Evolutionary conservation across 1,284 basidiomycete genomes (phyloP).

Genomic region (Phylloporus sp.): DNA sequence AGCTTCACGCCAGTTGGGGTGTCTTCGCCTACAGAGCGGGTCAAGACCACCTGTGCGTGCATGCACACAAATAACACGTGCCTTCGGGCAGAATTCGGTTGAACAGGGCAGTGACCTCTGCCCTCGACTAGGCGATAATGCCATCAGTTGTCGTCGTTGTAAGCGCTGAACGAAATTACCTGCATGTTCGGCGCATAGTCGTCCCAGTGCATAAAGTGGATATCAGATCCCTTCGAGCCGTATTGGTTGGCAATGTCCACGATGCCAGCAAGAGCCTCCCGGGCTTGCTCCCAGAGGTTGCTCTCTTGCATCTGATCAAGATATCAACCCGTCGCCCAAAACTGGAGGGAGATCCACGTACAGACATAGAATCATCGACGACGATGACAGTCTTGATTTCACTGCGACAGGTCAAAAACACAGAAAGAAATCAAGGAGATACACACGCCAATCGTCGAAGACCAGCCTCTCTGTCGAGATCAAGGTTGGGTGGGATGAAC

Average conservation of each 20-base stretch:
- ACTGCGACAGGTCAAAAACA: conserved; percentile 18
- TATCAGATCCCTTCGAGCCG: conserved; percentile 46
- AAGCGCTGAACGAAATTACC: conserved; percentile 24
- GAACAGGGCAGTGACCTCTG: conserved; percentile 34
- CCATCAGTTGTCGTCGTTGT: not conserved
- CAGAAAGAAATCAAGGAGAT: not conserved
- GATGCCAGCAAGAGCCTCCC: conserved; percentile 48
- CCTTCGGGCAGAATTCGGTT: conserved; percentile 37
- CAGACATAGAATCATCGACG: conserved; percentile 52
- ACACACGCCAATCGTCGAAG: conserved; percentile 34
- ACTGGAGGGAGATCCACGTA: conserved; percentile 18
- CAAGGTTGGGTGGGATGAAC: conserved; percentile 25
- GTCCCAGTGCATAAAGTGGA: conserved; percentile 49
- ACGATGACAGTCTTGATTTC: conserved; percentile 44
- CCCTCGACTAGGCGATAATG: conserved; percentile 20
- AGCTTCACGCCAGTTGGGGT: conserved; percentile 51
- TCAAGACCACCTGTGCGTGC: not conserved
- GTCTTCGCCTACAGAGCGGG: conserved; percentile 33
- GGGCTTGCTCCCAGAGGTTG: conserved; percentile 42
- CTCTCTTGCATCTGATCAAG: conserved; percentile 42
- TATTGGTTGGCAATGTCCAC: conserved; percentile 45
- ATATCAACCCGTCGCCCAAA: conserved; percentile 4
- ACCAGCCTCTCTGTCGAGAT: conserved; percentile 21
- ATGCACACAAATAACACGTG: conserved; percentile 10
- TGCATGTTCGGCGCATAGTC: conserved; percentile 39